phyloP scores from a whole-genome alignment of 495 filamentous ascomycete genomes.

The Lasiosphaeris hirsuta region DNA sequence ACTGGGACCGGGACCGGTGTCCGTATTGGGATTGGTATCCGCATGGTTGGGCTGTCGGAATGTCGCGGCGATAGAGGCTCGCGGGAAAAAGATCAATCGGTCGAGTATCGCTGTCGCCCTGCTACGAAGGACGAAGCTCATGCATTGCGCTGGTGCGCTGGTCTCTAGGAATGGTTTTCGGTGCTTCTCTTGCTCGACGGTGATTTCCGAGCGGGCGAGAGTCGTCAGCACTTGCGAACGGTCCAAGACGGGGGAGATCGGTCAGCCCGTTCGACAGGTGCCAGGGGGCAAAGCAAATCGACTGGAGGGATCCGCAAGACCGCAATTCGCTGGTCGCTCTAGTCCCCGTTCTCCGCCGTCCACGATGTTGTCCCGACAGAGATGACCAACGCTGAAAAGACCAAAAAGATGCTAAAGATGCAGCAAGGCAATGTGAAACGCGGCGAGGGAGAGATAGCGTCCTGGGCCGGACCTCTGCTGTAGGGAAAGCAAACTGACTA shows the following conservation, averaged over 20 bases:
- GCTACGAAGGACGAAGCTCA: conserved; percentile 19
- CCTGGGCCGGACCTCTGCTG: neutral
- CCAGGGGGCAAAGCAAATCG: neutral
- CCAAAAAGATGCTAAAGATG: too few relatives aligned
- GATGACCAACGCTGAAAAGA: too few relatives aligned
- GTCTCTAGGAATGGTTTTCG: neutral
- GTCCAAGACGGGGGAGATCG: neutral
- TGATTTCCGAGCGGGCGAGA: neutral
- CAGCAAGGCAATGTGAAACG: conserved; percentile 3
- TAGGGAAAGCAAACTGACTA: neutral
- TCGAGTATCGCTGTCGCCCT: conserved; percentile 9
- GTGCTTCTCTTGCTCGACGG: neutral
- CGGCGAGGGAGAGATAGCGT: neutral
- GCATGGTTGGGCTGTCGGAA: conserved; percentile 2
- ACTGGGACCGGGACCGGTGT: conserved; percentile 14
- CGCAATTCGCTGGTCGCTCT: neutral
- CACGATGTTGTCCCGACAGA: too few relatives aligned
- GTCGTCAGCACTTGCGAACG: conserved; percentile 10
- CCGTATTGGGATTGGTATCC: conserved; percentile 4
- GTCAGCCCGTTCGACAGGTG: conserved; percentile 3
- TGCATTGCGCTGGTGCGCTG: conserved; percentile 19
- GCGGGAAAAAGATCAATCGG: conserved; percentile 12
- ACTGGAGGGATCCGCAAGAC: neutral
- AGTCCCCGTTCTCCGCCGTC: too few relatives aligned
- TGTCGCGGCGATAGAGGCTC: neutral